These are phyloP conservation scores for Fusarium aywerte DNA, from an alignment of 2,329 filamentous ascomycete species.

Conservation along the genomic window DNA sequence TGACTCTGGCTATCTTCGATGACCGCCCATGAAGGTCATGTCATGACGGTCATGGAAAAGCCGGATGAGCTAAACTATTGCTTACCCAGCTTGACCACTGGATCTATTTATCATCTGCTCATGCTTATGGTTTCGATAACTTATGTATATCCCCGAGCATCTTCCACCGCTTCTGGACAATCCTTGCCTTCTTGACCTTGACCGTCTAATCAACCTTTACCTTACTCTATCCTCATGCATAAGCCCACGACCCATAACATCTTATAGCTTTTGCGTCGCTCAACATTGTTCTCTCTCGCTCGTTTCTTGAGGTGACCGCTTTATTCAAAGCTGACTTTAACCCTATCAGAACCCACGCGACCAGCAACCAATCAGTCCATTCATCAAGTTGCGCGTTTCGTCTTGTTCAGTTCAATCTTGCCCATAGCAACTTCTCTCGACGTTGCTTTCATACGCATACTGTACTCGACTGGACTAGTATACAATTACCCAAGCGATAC, in stretches of 20 bases:
- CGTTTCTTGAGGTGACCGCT: conserved; percentile 37
- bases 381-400: conserved; percentile 8
- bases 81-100: conserved; percentile 40
- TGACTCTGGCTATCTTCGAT: conserved; percentile 12
- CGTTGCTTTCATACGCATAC: neutral
- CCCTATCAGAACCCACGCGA: conserved; percentile 29
- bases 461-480: neutral
- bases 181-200: conserved; percentile 24
- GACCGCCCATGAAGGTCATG: neutral
- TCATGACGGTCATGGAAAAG: conserved; percentile 19
- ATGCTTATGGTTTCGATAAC: conserved; percentile 20
- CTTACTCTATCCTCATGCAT: conserved; percentile 29
- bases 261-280: conserved; percentile 24
- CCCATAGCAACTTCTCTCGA: conserved; percentile 1
- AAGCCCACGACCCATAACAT: conserved; percentile 33
- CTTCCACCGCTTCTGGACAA: conserved; percentile 34
- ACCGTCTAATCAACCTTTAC: conserved; percentile 26
- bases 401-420: neutral
- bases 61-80: conserved; percentile 17
- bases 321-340: conserved; percentile 35
- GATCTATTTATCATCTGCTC: conserved; percentile 42
- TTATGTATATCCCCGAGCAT: conserved; percentile 17
- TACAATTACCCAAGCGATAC: conserved; percentile 6
- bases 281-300: conserved; percentile 14
- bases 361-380: conserved; percentile 9